Percentiles rank a stretch among this genome's conserved stretches.
These are phyloP conservation scores for Hypoxylon perforatum DNA, from an alignment of 495 filamentous ascomycete species.

Conservation along the genomic window DNA sequence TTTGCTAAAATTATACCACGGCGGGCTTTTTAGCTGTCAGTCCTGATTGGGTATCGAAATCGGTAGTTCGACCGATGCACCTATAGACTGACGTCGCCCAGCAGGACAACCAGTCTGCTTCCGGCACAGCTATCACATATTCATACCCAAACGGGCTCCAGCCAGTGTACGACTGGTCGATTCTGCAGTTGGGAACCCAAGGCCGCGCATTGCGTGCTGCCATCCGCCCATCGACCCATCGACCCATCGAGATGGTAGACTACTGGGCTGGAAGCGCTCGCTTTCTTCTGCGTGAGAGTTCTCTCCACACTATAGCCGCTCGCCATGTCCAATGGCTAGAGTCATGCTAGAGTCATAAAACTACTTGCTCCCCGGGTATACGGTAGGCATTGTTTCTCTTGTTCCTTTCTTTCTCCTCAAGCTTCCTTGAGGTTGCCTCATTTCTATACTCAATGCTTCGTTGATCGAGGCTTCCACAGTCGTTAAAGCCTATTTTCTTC, in stretches of 20 bases:
- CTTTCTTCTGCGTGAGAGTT: constrained; percentile 20
- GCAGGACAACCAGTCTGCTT: constrained; percentile 34
- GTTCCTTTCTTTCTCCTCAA: constrained; percentile 48
- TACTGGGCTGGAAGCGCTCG: constrained; percentile 44
- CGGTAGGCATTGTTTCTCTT: constrained; percentile 38
- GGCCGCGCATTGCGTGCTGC: constrained; percentile 39
- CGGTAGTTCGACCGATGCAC: constrained; percentile 30
- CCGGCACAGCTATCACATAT: constrained; percentile 36
- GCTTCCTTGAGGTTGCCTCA: constrained; percentile 50
- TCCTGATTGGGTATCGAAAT: constrained; percentile 34
- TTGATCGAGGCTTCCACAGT: constrained; percentile 63
- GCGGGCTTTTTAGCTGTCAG: neutral
- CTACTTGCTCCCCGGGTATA: constrained; percentile 41
- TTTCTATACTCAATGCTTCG: constrained; percentile 56
- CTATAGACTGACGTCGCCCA: constrained; percentile 29
- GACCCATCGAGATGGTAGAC: constrained; percentile 22
- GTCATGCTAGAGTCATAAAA: constrained; percentile 49
- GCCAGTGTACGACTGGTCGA: constrained; percentile 29
- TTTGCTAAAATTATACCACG: constrained; percentile 43
- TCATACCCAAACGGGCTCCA: constrained; percentile 41
- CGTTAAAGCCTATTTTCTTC: constrained; percentile 47
- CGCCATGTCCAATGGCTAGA: constrained; percentile 24
- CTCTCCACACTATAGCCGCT: constrained; percentile 44
- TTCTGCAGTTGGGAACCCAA: constrained; percentile 36
- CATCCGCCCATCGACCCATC: constrained; percentile 31